A percentile compares a stretch with the other conserved stretches of the same genome.
Evolutionary conservation across 305 asterid genomes (phyloP).

Genomic region (Caryopteris hybrid): DNA sequence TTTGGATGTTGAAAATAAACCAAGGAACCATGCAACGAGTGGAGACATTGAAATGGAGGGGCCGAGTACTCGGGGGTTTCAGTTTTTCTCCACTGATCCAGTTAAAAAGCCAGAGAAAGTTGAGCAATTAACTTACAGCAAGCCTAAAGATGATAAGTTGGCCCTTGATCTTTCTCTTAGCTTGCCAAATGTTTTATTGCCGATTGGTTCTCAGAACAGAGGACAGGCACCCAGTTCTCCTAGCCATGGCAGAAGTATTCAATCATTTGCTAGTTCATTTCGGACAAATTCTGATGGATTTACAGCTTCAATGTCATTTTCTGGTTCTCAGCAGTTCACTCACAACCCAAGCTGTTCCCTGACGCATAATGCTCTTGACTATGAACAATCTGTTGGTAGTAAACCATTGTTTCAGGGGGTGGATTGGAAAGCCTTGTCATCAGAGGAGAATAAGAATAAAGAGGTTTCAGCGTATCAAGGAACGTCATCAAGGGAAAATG

Average conservation of each 20-base stretch:
- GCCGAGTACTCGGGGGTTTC: slow-evolving; percentile 70
- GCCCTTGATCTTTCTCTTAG: slow-evolving; percentile 97
- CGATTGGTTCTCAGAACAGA: slow-evolving; percentile 60
- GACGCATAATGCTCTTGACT: slow-evolving; percentile 65
- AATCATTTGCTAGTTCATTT: slow-evolving; percentile 81
- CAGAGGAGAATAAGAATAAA: slow-evolving; percentile 57
- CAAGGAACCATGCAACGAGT: slow-evolving; percentile 27
- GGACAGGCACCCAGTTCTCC: slow-evolving; percentile 80
- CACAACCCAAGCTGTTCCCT: slow-evolving; percentile 97
- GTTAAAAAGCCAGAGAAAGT: slow-evolving; percentile 58
- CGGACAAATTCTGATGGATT: slow-evolving; percentile 81
- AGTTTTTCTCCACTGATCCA: slow-evolving; percentile 76
- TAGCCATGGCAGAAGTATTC: slow-evolving; percentile 73
- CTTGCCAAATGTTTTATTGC: slow-evolving; percentile 87
- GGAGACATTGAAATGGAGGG: slow-evolving; percentile 59
- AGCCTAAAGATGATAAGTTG: slow-evolving; percentile 71
- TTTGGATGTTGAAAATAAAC: slow-evolving; percentile 42
- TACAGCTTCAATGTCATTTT: slow-evolving; percentile 86
- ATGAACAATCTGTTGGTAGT: slow-evolving; percentile 86
- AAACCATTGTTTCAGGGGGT: slow-evolving; percentile 93
- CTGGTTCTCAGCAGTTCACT: slow-evolving; percentile 90
- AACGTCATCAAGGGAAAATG: slow-evolving; percentile 46
- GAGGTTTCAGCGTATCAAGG: slow-evolving; percentile 47
- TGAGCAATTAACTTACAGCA: slow-evolving; percentile 38
- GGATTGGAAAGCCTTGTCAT: slow-evolving; percentile 89